These are phyloP conservation scores for Termitomyces sp. DNA, from an alignment of 768 basidiomycete species.

Conservation along the genomic window DNA sequence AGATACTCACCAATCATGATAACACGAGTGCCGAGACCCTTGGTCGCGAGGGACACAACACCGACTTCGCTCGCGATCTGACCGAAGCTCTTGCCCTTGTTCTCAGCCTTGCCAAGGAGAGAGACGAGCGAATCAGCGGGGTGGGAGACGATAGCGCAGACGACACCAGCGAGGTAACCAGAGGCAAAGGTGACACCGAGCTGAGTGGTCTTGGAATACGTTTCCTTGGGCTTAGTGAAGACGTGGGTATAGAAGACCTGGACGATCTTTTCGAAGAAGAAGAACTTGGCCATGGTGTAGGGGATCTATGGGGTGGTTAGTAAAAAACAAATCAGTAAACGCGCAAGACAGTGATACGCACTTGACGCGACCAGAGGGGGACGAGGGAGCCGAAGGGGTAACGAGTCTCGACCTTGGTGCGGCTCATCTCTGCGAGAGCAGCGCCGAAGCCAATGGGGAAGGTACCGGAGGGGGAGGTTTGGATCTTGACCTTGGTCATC, in stretches of 20 bases:
- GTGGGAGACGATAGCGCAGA: constrained; percentile 95
- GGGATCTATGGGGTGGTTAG: constrained; percentile 60
- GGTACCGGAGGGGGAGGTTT: constrained; percentile 71
- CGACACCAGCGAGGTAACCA: constrained; percentile 93
- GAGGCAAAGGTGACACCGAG: constrained; percentile 88
- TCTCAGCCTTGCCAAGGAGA: constrained; percentile 85
- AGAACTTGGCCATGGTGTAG: constrained; percentile 99
- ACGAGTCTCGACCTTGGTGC: constrained; percentile 66
- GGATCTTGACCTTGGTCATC: constrained; percentile 92
- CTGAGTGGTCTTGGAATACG: constrained; percentile 79
- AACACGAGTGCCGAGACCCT: constrained; percentile 86
- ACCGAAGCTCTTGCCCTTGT: constrained; percentile 79
- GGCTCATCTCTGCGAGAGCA: constrained; percentile 70
- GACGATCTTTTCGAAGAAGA: constrained; percentile 90
- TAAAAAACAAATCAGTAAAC: neutral
- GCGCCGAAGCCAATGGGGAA: constrained; percentile 77
- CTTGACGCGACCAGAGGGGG: constrained; percentile 88
- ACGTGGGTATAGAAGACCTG: constrained; percentile 86
- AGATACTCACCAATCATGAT: constrained; percentile 69
- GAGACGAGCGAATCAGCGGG: constrained; percentile 94
- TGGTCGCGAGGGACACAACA: constrained; percentile 62
- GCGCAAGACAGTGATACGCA: constrained; percentile 22
- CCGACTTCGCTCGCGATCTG: constrained; percentile 74
- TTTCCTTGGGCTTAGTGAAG: constrained; percentile 75
- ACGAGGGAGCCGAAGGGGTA: constrained; percentile 85